Percentiles rank a stretch among this genome's conserved stretches.
These are phyloP conservation scores for Trichoderma virens DNA, from an alignment of 495 filamentous ascomycete species.

Conservation along the genomic window DNA sequence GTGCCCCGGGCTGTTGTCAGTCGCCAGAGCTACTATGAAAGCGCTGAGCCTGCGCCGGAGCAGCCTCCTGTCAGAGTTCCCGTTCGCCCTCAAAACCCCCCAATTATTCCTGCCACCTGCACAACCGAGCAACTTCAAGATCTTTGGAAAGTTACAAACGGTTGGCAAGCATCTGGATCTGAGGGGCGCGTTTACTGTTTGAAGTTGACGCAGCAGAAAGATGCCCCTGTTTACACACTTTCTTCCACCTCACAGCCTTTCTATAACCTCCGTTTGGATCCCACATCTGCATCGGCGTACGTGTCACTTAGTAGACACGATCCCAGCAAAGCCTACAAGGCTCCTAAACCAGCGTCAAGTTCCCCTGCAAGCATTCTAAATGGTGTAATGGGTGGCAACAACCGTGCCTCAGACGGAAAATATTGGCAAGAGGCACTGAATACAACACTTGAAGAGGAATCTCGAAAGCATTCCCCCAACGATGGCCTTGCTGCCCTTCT, in stretches of 20 bases:
- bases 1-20: constrained; percentile 50
- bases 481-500: constrained; percentile 68
- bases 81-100: constrained; percentile 32
- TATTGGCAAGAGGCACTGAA: constrained; percentile 48
- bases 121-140: constrained; percentile 44
- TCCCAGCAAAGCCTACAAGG: constrained; percentile 42
- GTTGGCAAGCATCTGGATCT: constrained; percentile 41
- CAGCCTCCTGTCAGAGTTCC: constrained; percentile 14
- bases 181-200: constrained; percentile 47
- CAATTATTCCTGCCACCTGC: constrained; percentile 36
- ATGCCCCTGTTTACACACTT: constrained; percentile 45
- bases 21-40: constrained; percentile 39
- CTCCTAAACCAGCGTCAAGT: constrained; percentile 16
- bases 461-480: constrained; percentile 49
- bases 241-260: constrained; percentile 43
- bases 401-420: constrained; percentile 24
- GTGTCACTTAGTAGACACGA: constrained; percentile 46
- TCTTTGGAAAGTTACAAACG: constrained; percentile 49
- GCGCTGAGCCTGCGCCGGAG: constrained; percentile 19
- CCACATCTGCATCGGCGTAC: constrained; percentile 46
- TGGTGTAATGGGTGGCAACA: constrained; percentile 27
- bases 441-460: constrained; percentile 51
- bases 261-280: constrained; percentile 45
- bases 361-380: constrained; percentile 20
- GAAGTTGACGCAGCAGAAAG: constrained; percentile 37